These are phyloP conservation scores for Cyclostephanos tholiformis DNA, from an alignment of 108 stramenopile species.

Conservation along the genomic window DNA sequence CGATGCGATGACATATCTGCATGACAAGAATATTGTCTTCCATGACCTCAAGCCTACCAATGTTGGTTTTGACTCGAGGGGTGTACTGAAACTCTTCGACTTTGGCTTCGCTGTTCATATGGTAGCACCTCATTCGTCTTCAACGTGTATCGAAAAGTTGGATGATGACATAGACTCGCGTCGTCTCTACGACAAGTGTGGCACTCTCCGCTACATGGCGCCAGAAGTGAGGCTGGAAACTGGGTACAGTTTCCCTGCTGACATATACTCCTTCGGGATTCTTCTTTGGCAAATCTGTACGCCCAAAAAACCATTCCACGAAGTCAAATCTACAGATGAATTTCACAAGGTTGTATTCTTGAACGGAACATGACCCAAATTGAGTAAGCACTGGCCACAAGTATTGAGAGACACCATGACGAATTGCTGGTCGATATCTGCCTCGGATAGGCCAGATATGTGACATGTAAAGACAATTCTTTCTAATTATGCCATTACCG, in stretches of 20 bases:
- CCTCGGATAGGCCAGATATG: constrained; percentile 44
- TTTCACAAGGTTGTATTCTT: constrained; percentile 48
- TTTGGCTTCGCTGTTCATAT: constrained; percentile 78
- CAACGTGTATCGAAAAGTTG: too few relatives aligned
- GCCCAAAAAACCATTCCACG: constrained; percentile 50
- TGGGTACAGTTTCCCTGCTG: constrained; percentile 49
- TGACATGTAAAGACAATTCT: constrained; percentile 13
- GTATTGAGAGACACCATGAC: constrained; percentile 31
- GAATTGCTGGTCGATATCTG: constrained; percentile 44
- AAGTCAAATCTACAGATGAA: constrained; percentile 33
- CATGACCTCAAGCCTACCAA: constrained; percentile 73
- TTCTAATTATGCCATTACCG: neutral
- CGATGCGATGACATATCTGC: constrained; percentile 63
- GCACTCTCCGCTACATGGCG: constrained; percentile 56
- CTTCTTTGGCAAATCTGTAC: constrained; percentile 58
- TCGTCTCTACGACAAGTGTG: constrained; percentile 46
- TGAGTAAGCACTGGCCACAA: constrained; percentile 33
- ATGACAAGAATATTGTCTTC: constrained; percentile 60
- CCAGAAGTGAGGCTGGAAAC: constrained; percentile 28
- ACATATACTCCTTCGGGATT: constrained; percentile 64
- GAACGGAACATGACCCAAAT: constrained; percentile 40
- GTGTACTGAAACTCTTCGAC: constrained; percentile 53
- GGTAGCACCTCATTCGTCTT: too few relatives aligned
- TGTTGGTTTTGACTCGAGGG: constrained; percentile 45
- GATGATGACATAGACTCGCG: too few relatives aligned